Conservation (phyloP, 495 filamentous ascomycete genomes). For the Xylaria palmicola region DNA sequence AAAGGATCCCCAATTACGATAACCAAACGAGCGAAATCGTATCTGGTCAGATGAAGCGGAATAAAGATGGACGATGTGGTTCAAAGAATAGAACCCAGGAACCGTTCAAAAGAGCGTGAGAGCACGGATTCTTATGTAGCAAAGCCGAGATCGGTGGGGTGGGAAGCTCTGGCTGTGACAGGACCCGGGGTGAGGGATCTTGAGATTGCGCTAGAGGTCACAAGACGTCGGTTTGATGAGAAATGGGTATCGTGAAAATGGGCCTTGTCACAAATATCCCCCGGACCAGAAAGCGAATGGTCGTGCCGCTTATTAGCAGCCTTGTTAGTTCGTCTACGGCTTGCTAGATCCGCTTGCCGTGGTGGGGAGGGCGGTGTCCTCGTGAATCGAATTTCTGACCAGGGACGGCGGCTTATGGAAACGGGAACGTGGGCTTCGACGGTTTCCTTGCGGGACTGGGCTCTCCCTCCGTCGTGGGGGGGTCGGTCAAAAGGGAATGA, state of each 20-base stretch:
- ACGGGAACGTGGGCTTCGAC: conserved; percentile 6
- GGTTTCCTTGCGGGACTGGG: neutral
- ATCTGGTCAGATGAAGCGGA: conserved; percentile 3
- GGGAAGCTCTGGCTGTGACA: conserved; percentile 2
- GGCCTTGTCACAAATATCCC: conserved; percentile 10
- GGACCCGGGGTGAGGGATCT: conserved; percentile 9
- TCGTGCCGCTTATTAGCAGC: conserved; percentile 11
- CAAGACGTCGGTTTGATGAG: conserved; percentile 17
- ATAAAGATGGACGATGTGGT: conserved; percentile 9
- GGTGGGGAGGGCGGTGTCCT: conserved; percentile 11
- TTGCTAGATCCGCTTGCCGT: conserved; percentile 19
- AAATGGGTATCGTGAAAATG: conserved; percentile 16
- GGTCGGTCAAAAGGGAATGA: neutral
- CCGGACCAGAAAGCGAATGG: conserved; percentile 1
- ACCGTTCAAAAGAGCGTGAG: neutral
- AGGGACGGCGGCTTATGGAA: conserved; percentile 12
- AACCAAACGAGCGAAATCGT: neutral
- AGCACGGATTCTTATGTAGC: conserved; percentile 14
- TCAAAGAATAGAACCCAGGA: too few relatives aligned
- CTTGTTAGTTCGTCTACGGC: conserved; percentile 14
- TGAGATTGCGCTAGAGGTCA: conserved; percentile 14
- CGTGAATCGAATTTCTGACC: conserved; percentile 17
- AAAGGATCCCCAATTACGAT: neutral
- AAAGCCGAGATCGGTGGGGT: conserved; percentile 15
- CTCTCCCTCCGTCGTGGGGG: conserved; percentile 1